Evolutionary conservation across 129 eudicot species (phyloP).

Genomic region (Lactuca saligna): DNA sequence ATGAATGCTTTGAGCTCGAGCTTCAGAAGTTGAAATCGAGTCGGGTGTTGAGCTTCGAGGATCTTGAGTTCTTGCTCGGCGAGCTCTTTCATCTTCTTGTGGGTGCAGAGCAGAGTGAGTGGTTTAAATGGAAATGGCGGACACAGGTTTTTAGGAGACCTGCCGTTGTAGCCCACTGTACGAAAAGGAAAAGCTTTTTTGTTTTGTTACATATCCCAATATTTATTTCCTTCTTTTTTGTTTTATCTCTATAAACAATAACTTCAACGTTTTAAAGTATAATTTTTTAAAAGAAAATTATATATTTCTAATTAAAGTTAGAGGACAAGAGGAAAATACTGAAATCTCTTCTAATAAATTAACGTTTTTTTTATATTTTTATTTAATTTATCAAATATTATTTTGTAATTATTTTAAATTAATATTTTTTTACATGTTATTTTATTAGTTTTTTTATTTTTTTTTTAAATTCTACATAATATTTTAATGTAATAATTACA

Average conservation of each 20-base stretch:
- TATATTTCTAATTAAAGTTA: too few species aligned
- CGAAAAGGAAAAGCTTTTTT: constrained; percentile 4
- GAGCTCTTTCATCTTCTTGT: constrained; percentile 40
- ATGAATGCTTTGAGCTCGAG: constrained; percentile 63
- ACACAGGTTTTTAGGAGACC: constrained; percentile 37
- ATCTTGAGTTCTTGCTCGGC: constrained; percentile 58
- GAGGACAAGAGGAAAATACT: too few species aligned
- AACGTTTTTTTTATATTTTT: too few species aligned
- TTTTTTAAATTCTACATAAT: too few species aligned
- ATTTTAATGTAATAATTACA: too few species aligned
- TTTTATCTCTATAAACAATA: neutral
- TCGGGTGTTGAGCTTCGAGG: constrained; percentile 58
- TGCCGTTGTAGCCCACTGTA: constrained; percentile 14
- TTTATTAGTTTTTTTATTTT: too few species aligned
- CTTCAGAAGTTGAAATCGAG: constrained; percentile 44
- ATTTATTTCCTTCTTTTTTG: constrained; percentile 20
- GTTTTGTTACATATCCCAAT: constrained; percentile 18
- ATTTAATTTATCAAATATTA: too few species aligned
- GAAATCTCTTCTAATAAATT: too few species aligned
- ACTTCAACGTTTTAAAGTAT: too few species aligned
- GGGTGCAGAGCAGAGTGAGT: neutral
- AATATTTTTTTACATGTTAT: too few species aligned
- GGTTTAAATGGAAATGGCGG: constrained; percentile 21
- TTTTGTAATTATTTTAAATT: too few species aligned
- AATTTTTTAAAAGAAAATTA: too few species aligned